Evolutionary conservation across 2,329 filamentous ascomycete species (phyloP), one percentile per base, ranked within the genome.

Genomic region (Cladosporium halotolerans): DNA sequence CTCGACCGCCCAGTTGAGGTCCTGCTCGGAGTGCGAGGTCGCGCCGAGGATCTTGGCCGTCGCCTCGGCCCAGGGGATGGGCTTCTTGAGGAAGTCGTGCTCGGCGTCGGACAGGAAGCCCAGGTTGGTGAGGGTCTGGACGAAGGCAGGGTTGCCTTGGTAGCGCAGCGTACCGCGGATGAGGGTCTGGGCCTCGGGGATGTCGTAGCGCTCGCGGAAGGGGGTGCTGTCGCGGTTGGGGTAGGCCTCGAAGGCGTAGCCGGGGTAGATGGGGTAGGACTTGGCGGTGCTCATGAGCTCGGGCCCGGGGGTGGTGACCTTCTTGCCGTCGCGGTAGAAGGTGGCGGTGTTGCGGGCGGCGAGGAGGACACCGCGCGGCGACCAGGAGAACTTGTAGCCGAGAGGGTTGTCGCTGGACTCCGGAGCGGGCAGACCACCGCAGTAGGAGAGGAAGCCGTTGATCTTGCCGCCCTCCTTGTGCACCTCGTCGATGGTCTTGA

Each of bases 171-270:
- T 95, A 58, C 88, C 88, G 48, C 89, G 81, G 69, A 96, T 78
- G 64, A 96, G 82, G 48, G 88, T 96, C 72, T 95, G 74, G 11
- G 89, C 89, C 76, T 97, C 92, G 48, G 91, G 90, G 66, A 96
- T 96, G 72, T 82, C 75, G 80, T 96, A 96, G 58, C 88, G 83
- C 78, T 95, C 85, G 68, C 83, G 85, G 82, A 93, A 97, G 8
- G 81, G 79, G 13, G 88, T 93, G 16, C 85, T 91, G 74, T 97
- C 91, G 63, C 91, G 80, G 82, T 97, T 97, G 54, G 88, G 87
- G 75, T 97, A 97, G 40, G 86, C 89, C 62, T 96, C 90, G 64
- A 95, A 92, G 48, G 86, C 85, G 70, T 84, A 96, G 55, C 89
- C 88, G 34, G 88, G 87, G 76, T 90, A 95, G 76, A 92, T 93